These are phyloP conservation scores for Aspergillus hiratsukae DNA, from an alignment of 2,329 filamentous ascomycete genomes.

Conservation along the genomic window DNA sequence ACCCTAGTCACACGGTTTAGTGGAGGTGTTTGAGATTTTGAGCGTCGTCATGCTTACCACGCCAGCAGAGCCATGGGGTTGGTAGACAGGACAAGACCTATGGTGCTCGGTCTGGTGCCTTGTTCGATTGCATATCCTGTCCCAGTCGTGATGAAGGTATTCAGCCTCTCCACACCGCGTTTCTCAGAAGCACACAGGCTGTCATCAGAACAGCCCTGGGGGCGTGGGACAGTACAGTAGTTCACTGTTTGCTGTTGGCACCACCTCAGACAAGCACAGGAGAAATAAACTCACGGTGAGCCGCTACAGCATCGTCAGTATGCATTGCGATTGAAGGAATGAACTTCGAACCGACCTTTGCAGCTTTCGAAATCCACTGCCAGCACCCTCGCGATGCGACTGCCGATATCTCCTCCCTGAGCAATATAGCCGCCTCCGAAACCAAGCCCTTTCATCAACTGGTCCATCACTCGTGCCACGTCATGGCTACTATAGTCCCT, in stretches of 20 bases:
- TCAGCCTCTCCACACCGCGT: constrained; percentile 23
- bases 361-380: constrained; percentile 25
- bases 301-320: constrained; percentile 16
- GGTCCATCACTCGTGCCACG: constrained; percentile 24
- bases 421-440: constrained; percentile 27
- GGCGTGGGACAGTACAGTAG: constrained; percentile 21
- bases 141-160: constrained; percentile 17
- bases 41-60: constrained; percentile 19
- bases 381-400: constrained; percentile 19
- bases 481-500: constrained; percentile 20
- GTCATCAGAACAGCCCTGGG: constrained; percentile 19
- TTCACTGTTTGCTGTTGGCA: constrained; percentile 22
- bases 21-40: neutral
- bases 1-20: constrained; percentile 25
- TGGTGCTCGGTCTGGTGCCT: constrained; percentile 30
- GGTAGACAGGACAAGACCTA: constrained; percentile 29
- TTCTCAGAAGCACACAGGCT: constrained; percentile 22
- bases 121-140: constrained; percentile 27
- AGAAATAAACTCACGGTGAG: constrained; percentile 22
- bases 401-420: constrained; percentile 32
- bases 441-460: constrained; percentile 27
- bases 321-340: neutral
- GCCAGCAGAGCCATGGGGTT: constrained; percentile 30
- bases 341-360: constrained; percentile 19
- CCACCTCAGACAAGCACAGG: neutral